A percentile compares a stretch with the other conserved stretches of the same genome.
Conservation (phyloP, 192 early-diverging fungal species). For the Linnemannia exigua region DNA sequence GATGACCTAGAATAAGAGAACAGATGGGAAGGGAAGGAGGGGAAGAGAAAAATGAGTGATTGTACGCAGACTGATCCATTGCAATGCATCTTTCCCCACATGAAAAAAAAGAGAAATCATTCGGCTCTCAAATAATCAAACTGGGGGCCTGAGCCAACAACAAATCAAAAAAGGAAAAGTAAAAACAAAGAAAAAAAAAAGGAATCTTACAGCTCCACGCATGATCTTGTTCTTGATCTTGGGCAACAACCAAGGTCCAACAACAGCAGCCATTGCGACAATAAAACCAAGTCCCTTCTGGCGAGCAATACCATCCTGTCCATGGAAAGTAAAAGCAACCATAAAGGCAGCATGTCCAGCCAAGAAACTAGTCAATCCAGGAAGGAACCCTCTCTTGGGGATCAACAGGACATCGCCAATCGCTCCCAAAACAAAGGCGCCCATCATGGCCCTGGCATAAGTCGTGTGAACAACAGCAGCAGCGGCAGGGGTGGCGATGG, state of each 20-base stretch:
- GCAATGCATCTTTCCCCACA: neutral
- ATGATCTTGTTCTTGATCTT: slow-evolving; percentile 55
- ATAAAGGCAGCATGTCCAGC: slow-evolving; percentile 46
- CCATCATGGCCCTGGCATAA: slow-evolving; percentile 46
- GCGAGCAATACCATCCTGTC: slow-evolving; percentile 24
- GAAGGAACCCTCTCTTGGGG: slow-evolving; percentile 34
- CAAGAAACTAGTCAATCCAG: slow-evolving; percentile 47
- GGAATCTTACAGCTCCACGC: slow-evolving; percentile 43
- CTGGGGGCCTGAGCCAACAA: neutral
- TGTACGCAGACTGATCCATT: neutral
- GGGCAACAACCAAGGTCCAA: slow-evolving; percentile 51
- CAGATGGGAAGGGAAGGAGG: neutral
- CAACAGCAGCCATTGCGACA: slow-evolving; percentile 33
- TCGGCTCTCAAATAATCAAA: neutral
- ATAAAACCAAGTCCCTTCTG: slow-evolving; percentile 32
- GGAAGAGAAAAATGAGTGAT: neutral
- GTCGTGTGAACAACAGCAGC: slow-evolving; percentile 24
- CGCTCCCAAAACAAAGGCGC: slow-evolving; percentile 34
- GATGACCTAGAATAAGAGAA: slow-evolving; percentile 23
- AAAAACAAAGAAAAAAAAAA: neutral
- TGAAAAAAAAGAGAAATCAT: neutral
- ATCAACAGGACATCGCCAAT: slow-evolving; percentile 51
- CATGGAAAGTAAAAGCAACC: slow-evolving; percentile 53
- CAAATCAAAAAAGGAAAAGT: too few relatives aligned
- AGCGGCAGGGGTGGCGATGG: neutral